Conservation (phyloP, 2,329 filamentous ascomycete genomes). For the Colletotrichum godetiae region DNA sequence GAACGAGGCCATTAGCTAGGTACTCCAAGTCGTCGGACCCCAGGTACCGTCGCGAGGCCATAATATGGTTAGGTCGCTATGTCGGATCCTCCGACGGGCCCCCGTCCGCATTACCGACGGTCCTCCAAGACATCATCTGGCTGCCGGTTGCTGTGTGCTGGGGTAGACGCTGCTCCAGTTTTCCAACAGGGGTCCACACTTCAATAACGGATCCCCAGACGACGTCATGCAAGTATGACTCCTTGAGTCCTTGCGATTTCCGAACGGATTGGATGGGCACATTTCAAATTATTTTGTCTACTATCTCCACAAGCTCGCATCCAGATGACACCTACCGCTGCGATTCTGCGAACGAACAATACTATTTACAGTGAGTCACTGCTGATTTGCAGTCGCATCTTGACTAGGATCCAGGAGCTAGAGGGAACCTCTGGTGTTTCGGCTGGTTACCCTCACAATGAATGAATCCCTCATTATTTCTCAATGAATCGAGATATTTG, state of each 20-base stretch:
- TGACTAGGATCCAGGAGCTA: too few relatives aligned
- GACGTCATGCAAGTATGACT: constrained; percentile 35
- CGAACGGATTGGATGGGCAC: background rate
- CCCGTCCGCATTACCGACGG: constrained; percentile 23
- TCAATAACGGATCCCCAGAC: constrained; percentile 29
- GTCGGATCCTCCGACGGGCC: constrained; percentile 25
- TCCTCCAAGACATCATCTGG: constrained; percentile 16
- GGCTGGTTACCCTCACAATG: too few relatives aligned
- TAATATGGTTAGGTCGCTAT: background rate
- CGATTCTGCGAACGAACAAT: too few relatives aligned
- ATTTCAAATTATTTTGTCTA: background rate
- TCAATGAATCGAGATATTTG: too few relatives aligned
- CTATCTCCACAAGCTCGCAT: background rate
- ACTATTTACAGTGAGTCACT: too few relatives aligned
- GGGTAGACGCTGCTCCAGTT: constrained; percentile 29
- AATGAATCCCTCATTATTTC: too few relatives aligned
- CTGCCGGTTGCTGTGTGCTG: constrained; percentile 28
- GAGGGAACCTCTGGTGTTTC: too few relatives aligned
- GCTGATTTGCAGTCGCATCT: too few relatives aligned
- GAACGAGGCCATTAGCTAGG: background rate
- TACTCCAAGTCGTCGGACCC: background rate
- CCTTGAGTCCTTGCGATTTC: background rate
- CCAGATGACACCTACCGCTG: background rate
- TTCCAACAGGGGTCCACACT: constrained; percentile 2
- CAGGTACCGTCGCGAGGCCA: constrained; percentile 5